Base-by-base conservation (phyloP, 768 basidiomycete species). In the Lyophyllum decastes region DNA sequence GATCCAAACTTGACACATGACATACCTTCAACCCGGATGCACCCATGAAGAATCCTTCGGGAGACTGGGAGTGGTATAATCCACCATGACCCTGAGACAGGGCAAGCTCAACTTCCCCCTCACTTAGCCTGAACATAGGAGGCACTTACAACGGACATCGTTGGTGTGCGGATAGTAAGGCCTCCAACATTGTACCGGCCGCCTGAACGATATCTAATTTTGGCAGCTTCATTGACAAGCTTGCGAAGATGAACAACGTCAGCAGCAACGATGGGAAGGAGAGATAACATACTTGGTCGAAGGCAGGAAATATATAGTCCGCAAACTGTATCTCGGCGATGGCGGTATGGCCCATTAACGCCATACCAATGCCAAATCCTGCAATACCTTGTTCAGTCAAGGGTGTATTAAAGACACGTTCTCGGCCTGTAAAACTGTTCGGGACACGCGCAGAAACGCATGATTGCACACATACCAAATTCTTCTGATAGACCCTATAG, bases 201-300 rank as follows among this genome's bases (percentile, higher is more conserved):
- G 30, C 92, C 94, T 22, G 93, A 93, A 26, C 94, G 90, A 68
- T 94, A 98, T 34, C 94, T 82, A 61, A 89, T 86, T 72, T 98
- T 98, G 35, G 95, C 94, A 1, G 94, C 95, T 76, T 98, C 95
- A 62, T 96, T 97, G 40, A 97, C 94, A 21, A 97, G 79, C 90
- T 95, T 54, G 43, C 48, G n/a, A 34, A 45, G 6, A 27, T 5
- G 38, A 14, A 43, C 17, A 38, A 53, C 57, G 26, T 44, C 17
- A 10, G n/a, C 10, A 11, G 25, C 7, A 43, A 24, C 16, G 8
- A 19, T 11, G 40, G 8, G 16, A 14, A 22, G n/a, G 3, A 14
- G 16, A 12, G 17, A 24, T 22, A 19, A 51, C 48, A 22, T 54
- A 89, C 92, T 81, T 95, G 94, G 68, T 97, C 95, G 67, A 98